Percentiles rank a stretch among this genome's conserved stretches.
Evolutionary conservation across 108 stramenopile species (phyloP).

Genomic region (Cyclotella baltica): DNA sequence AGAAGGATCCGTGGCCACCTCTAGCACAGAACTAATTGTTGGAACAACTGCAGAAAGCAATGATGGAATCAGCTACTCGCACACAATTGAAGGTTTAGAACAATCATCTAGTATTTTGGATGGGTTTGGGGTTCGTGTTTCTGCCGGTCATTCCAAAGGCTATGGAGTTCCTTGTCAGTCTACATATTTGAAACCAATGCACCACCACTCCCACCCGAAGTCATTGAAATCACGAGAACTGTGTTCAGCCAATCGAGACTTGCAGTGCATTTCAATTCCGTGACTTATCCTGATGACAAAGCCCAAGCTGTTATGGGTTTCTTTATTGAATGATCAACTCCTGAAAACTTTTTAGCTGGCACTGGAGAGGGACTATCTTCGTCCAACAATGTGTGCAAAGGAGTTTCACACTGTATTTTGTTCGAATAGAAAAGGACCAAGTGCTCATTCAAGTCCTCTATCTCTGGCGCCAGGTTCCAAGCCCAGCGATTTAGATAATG

Average conservation of each 20-base stretch:
- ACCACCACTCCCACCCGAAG: conserved; percentile 51
- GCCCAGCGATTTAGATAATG: conserved; percentile 52
- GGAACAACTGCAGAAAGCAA: background rate
- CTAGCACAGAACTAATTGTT: conserved; percentile 14
- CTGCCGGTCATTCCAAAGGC: conserved; percentile 60
- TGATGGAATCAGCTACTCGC: conserved; percentile 31
- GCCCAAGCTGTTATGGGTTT: conserved; percentile 61
- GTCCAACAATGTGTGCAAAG: conserved; percentile 25
- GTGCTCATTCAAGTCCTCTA: conserved; percentile 19
- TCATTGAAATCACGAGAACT: conserved; percentile 56
- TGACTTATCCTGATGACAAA: conserved; percentile 53
- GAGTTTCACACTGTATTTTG: conserved; percentile 30
- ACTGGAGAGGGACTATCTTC: conserved; percentile 26
- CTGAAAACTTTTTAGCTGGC: conserved; percentile 37
- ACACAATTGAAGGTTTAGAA: conserved; percentile 50
- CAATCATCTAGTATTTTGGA: conserved; percentile 57
- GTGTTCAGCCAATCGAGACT: conserved; percentile 45
- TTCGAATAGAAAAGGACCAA: conserved; percentile 47
- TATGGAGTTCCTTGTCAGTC: conserved; percentile 54
- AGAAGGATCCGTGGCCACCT: conserved; percentile 32
- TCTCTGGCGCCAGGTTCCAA: conserved; percentile 58
- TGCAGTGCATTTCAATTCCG: conserved; percentile 60
- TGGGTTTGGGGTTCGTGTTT: conserved; percentile 68
- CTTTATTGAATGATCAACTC: conserved; percentile 72
- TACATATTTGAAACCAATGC: conserved; percentile 62